Evolutionary conservation across 441 rosid genomes (phyloP).

Genomic region (Erodium trifolium): DNA sequence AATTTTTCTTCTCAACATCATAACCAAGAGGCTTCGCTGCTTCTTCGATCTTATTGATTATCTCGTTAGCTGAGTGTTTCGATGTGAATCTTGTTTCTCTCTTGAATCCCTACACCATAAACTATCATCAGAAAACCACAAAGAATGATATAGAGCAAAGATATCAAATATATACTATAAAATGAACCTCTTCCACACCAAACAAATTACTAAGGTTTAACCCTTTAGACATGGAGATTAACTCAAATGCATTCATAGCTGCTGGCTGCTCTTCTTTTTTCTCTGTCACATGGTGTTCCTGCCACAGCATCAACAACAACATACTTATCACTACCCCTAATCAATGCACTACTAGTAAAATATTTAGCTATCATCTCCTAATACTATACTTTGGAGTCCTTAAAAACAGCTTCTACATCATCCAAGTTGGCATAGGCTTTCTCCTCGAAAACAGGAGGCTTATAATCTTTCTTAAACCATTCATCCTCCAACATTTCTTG

Average conservation of each 20-base stretch:
- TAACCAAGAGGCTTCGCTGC: constrained; percentile 97
- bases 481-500: constrained; percentile 78
- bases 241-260: constrained; percentile 82
- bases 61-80: constrained; percentile 69
- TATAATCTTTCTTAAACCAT: constrained; percentile 82
- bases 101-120: constrained; percentile 49
- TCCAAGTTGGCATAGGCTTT: constrained; percentile 23
- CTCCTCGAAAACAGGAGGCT: constrained; percentile 70
- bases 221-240: constrained; percentile 86
- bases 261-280: constrained; percentile 72
- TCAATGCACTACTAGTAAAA: not conserved
- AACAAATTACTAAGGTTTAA: constrained; percentile 74
- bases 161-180: not conserved
- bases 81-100: constrained; percentile 86
- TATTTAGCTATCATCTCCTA: not conserved
- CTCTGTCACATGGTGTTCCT: constrained; percentile 88
- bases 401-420: constrained; percentile 28
- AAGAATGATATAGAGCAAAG: no score
- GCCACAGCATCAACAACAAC: constrained; percentile 15
- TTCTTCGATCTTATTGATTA: constrained; percentile 77
- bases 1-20: constrained; percentile 84
- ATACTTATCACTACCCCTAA: no score
- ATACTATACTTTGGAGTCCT: constrained; percentile 62
- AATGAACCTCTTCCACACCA: constrained; percentile 64
- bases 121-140: not conserved